These are phyloP conservation scores for Cyberlindnera japonica DNA, from an alignment of 805 yeast genomes.

Conservation along the genomic window DNA sequence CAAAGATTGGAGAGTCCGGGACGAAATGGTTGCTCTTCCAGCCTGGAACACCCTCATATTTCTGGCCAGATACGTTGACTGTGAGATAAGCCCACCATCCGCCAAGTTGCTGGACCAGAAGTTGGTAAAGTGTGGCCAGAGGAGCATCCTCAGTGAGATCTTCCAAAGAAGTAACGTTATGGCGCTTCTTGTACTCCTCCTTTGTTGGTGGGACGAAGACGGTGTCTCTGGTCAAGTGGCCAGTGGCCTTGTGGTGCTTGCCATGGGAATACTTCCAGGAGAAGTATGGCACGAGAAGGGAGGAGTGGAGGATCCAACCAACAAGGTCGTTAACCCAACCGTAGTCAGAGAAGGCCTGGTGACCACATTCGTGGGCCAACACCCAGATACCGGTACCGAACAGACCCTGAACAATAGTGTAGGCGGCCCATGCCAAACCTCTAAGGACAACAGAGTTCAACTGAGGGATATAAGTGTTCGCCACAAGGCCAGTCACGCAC, in stretches of 20 bases:
- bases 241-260: slow-evolving; percentile 63
- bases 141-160: slow-evolving; percentile 52
- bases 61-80: slow-evolving; percentile 57
- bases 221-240: slow-evolving; percentile 56
- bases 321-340: slow-evolving; percentile 48
- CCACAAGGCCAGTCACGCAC: slow-evolving; percentile 40
- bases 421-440: slow-evolving; percentile 39
- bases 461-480: slow-evolving; percentile 40
- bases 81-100: slow-evolving; percentile 50
- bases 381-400: slow-evolving; percentile 60
- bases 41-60: slow-evolving; percentile 38
- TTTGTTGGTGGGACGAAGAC: slow-evolving; percentile 56
- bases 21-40: slow-evolving; percentile 48
- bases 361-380: slow-evolving; percentile 64
- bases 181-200: slow-evolving; percentile 37
- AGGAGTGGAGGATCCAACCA: slow-evolving; percentile 61
- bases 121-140: slow-evolving; percentile 38
- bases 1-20: slow-evolving; percentile 54
- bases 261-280: slow-evolving; percentile 60
- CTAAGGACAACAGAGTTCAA: slow-evolving; percentile 34
- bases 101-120: slow-evolving; percentile 52
- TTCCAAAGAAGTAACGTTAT: slow-evolving; percentile 20
- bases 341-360: slow-evolving; percentile 57
- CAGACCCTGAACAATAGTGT: slow-evolving; percentile 41
- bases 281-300: slow-evolving; percentile 54